These are phyloP conservation scores for Ophiostoma piceae DNA, from an alignment of 2,329 filamentous ascomycete genomes.

Conservation along the genomic window DNA sequence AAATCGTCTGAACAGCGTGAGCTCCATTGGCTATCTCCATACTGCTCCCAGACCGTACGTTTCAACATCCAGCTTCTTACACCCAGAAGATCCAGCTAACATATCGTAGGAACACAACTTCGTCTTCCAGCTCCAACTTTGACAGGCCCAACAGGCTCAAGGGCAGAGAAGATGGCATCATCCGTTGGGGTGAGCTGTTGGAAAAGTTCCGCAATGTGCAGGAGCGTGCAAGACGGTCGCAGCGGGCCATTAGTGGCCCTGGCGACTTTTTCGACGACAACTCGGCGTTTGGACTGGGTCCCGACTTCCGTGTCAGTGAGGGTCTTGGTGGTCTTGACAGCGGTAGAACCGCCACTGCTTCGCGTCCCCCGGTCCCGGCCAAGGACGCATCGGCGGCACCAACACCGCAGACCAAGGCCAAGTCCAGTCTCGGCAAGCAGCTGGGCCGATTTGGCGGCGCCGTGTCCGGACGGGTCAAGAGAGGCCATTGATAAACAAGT, in stretches of 20 bases:
- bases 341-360: conserved; percentile 43
- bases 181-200: conserved; percentile 86
- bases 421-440: conserved; percentile 60
- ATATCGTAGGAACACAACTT: conserved; percentile 39
- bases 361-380: conserved; percentile 28
- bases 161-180: conserved; percentile 72
- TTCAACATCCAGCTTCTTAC: background rate
- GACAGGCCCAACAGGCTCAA: conserved; percentile 75
- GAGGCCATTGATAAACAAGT: conserved; percentile 35
- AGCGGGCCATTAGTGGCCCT: conserved; percentile 52
- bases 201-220: conserved; percentile 93
- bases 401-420: conserved; percentile 51
- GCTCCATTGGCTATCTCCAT: conserved; percentile 92
- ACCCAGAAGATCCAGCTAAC: background rate
- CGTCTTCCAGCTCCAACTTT: conserved; percentile 52
- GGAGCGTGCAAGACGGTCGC: conserved; percentile 70
- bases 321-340: conserved; percentile 36
- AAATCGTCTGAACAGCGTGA: conserved; percentile 93
- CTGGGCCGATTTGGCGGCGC: conserved; percentile 68
- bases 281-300: conserved; percentile 36
- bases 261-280: conserved; percentile 41
- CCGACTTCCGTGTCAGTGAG: conserved; percentile 41
- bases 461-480: conserved; percentile 58
- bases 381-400: conserved; percentile 46
- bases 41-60: conserved; percentile 72